Evolutionary conservation across 2,329 filamentous ascomycete species (phyloP), one percentile per base, ranked within the genome.

Genomic region (Macrophomina tecta): DNA sequence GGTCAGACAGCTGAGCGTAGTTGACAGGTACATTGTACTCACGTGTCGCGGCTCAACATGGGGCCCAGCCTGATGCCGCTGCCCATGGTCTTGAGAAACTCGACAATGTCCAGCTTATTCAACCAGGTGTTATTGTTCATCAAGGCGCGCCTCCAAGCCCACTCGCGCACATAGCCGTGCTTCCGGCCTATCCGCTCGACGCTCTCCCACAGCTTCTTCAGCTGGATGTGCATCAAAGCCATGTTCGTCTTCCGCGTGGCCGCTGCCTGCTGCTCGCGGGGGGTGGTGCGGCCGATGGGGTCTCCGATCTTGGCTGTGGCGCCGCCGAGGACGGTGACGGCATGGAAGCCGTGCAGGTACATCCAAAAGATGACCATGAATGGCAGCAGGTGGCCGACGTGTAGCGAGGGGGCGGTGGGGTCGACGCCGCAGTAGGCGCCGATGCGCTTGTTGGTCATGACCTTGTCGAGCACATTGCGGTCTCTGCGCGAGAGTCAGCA

Each of bases 1-100:
- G 36, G 52, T 78, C 58, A 78, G 73, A 8, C n/a, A 64, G 58
- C 36, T 8, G 6, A 18, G 18, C n/a, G 16, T 23, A 38, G 5
- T 14, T 34, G 23, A n/a, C 36, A 30, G 28, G 4, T 23, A 23
- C 23, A 4, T 9, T 36, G 49, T 51, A 87, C 91, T 84, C 78
- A 93, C 90, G 91, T 95, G 69, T 98, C 94, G 73, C 93, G 89
- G 63, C 89, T 88, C 68, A 99, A 84, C 92, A 99, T 93, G 3
- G 93, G 86, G 1, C 94, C 93, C 61, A 99, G 81, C 67, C 94
- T 86, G 76, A 93, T 88, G 53, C 89, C 85, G 38, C 85, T 86
- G 2, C 93, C 95, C 36, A 97, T 81, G 66, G 89, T 85, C 74
- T 87, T 86, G 71, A 96, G 82, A 62, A 97, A 86, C 53, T 97